These are phyloP conservation scores for Sphenostylis stenocarpa DNA, from an alignment of 306 rosid species.

Conservation along the genomic window DNA sequence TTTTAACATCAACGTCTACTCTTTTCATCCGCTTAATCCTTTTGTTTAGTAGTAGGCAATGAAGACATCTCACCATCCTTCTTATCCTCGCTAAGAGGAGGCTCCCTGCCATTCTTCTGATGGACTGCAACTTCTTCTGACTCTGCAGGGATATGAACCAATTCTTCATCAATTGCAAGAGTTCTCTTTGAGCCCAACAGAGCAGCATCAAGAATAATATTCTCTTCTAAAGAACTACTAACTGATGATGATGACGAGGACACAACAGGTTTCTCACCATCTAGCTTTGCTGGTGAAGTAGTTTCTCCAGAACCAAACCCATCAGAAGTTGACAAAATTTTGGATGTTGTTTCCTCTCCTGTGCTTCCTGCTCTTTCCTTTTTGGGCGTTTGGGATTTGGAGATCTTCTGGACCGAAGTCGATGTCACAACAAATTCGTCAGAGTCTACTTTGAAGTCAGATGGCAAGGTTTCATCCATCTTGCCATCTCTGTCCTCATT, in stretches of 20 bases:
- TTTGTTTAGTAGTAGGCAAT: slow-evolving; percentile 34
- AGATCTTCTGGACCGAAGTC: slow-evolving; percentile 41
- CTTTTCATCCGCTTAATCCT: slow-evolving; percentile 38
- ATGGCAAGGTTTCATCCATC: slow-evolving; percentile 49
- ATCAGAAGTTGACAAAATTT: slow-evolving; percentile 24
- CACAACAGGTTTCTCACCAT: slow-evolving; percentile 45
- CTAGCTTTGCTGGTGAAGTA: slow-evolving; percentile 50
- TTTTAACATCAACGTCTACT: background rate
- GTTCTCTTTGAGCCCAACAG: slow-evolving; percentile 68
- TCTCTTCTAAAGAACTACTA: slow-evolving; percentile 55
- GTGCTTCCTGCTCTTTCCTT: slow-evolving; percentile 39
- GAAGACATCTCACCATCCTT: slow-evolving; percentile 47
- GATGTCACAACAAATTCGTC: slow-evolving; percentile 34
- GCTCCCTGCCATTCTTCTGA: slow-evolving; percentile 42
- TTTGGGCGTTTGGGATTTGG: slow-evolving; percentile 41
- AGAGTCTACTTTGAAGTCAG: slow-evolving; percentile 44
- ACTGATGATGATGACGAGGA: slow-evolving; percentile 25
- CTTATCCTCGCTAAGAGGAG: slow-evolving; percentile 45
- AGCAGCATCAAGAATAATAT: slow-evolving; percentile 75
- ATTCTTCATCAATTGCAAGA: slow-evolving; percentile 61
- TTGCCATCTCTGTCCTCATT: slow-evolving; percentile 58
- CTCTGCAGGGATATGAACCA: slow-evolving; percentile 34
- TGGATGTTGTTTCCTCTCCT: slow-evolving; percentile 27
- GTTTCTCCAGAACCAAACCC: slow-evolving; percentile 42
- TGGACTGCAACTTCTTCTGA: slow-evolving; percentile 53